Evolutionary conservation across 164 flowering plant genomes (phyloP), one percentile per base, ranked within the genome.

Genomic region (Sextonia rubra): DNA sequence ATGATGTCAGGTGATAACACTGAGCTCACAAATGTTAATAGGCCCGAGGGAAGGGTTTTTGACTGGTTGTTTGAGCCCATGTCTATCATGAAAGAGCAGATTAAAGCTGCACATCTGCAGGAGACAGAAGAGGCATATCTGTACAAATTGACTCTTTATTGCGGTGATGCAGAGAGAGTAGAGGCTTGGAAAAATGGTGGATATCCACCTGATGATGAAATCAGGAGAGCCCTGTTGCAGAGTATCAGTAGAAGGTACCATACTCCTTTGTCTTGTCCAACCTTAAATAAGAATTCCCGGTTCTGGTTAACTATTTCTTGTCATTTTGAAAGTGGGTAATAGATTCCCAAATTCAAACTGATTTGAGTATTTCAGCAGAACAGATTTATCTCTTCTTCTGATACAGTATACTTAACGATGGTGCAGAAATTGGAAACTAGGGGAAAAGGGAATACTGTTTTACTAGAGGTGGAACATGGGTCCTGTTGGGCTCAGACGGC

Each of bases 21-120:
- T 63, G 83, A 81, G 63, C 20, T 81, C 49, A 81, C 82, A 22
- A 71, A 64, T 66, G 47, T 72, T 64, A 84, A 84, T 68, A 80
- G 83, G 72, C 85, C 86, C 3, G 85, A 80, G 62, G 86, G 82
- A 64, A 78, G 82, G 70, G 77, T 79, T 63, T 84, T 84, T 60
- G 87, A 84, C 60, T 84, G 87, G 87, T 69, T 84, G 23, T 82
- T 77, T 72, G 82, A 82, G 29, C 87, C 85, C 15, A 80, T 84
- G 83, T 70, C 71, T 64, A 27, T 80, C 30, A 79, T 76, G 77
- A 82, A 82, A 69, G 82, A 84, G 71, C 83, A 84, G 69, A 71
- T 84, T 58, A 77, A 61, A 72, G 70, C 72, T 56, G 66, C 81
- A 29, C 74, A 80, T 22, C 71, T 83, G 71, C 44, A 12, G 7